A percentile compares a stretch with the other conserved stretches of the same genome.
Conservation (phyloP, 1,139 yeast genomes). For the Entelexis sorbosivorans region DNA sequence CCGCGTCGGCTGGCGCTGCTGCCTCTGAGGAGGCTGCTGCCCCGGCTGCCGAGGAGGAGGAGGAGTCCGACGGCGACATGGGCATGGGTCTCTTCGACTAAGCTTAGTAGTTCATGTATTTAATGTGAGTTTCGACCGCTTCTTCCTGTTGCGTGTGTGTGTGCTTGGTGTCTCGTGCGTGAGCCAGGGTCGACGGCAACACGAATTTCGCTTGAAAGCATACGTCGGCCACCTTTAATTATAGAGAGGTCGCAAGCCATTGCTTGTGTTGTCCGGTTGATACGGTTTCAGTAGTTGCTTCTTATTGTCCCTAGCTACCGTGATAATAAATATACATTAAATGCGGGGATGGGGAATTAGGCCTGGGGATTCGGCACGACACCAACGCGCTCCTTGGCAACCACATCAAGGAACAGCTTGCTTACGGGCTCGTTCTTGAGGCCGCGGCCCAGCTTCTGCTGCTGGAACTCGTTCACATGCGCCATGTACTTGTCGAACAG, state of each 20-base stretch:
- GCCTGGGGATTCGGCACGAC: conserved; percentile 32
- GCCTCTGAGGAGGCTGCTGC: conserved; percentile 55
- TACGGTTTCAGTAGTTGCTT: too few relatives aligned
- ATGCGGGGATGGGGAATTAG: conserved; percentile 10
- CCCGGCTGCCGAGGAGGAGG: conserved; percentile 68
- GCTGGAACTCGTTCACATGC: conserved; percentile 52
- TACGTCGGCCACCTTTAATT: too few relatives aligned
- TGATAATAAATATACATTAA: conserved; percentile 1
- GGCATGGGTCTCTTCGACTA: conserved; percentile 99
- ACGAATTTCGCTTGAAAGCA: too few relatives aligned
- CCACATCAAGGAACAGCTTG: conserved; percentile 60
- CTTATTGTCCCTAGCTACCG: background rate
- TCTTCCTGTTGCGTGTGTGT: background rate
- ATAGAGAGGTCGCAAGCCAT: too few relatives aligned
- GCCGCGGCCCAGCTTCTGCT: conserved; percentile 39
- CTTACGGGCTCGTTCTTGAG: conserved; percentile 43
- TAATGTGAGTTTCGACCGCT: background rate
- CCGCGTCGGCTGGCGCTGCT: conserved; percentile 58
- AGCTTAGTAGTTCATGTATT: conserved; percentile 23
- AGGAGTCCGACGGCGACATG: conserved; percentile 62
- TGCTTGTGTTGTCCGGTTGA: too few relatives aligned
- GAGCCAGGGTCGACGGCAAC: too few relatives aligned
- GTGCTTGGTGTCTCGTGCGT: too few relatives aligned
- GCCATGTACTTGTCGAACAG: conserved; percentile 82
- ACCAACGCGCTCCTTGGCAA: conserved; percentile 76